These are phyloP conservation scores for Buxus sempervirens DNA, from an alignment of 164 flowering plant genomes.

Conservation along the genomic window DNA sequence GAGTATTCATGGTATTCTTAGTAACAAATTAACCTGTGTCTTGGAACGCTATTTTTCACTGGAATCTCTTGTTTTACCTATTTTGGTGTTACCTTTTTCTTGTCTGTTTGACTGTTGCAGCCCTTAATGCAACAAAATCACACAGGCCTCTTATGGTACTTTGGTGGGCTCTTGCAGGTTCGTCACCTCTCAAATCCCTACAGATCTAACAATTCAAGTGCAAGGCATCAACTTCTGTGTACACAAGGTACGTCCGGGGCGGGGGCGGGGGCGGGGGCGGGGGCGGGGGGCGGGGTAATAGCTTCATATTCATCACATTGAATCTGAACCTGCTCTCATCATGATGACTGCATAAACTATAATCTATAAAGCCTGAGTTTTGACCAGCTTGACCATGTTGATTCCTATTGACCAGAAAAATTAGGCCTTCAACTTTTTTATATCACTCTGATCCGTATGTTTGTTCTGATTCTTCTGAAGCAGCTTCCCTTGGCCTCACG, in stretches of 20 bases:
- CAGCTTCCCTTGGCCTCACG: constrained; percentile 69
- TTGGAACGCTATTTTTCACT: not conserved
- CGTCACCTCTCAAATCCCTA: constrained; percentile 55
- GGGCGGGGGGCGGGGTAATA: too few species aligned
- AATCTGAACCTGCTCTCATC: too few species aligned
- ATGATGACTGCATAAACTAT: not conserved
- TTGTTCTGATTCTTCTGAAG: constrained; percentile 3
- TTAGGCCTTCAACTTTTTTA: not conserved
- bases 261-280: too few species aligned
- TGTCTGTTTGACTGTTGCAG: too few species aligned
- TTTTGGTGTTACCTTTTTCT: not conserved
- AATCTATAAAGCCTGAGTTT: too few species aligned
- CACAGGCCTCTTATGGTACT: not conserved
- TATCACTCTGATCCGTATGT: not conserved
- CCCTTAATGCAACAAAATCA: not conserved
- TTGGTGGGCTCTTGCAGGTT: constrained; percentile 45
- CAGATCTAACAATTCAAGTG: constrained; percentile 63
- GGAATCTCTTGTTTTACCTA: not conserved
- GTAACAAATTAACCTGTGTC: too few species aligned
- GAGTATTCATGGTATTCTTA: constrained; percentile 58
- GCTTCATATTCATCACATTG: too few species aligned
- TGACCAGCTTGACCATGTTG: not conserved
- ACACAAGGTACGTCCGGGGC: constrained; percentile 63
- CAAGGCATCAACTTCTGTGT: constrained; percentile 51
- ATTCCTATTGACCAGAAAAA: not conserved